Evolutionary conservation across 1,284 basidiomycete species (phyloP), one percentile per base, ranked within the genome.

Genomic region (Apiotrichum veenhuisii): DNA sequence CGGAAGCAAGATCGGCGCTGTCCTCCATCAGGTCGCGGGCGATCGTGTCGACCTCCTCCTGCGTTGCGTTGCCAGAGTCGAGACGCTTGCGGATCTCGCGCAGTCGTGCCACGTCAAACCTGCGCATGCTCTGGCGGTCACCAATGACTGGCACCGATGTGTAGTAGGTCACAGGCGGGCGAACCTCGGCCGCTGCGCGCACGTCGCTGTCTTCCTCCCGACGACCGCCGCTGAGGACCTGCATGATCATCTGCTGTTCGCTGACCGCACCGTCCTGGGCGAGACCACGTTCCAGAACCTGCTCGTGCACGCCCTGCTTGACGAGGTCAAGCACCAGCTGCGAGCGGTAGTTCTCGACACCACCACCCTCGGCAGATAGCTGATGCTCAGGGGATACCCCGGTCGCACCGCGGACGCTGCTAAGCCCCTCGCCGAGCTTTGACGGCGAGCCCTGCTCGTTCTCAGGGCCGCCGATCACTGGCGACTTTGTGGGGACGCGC

Each of bases 241-340:
- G 86, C 87, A 98, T 89, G 63, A 98, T 87, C 85, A 97, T 89
- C 77, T 96, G 92, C 76, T 95, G 89, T 74, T 97, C 87, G 20
- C 86, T 89, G 54, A 89, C 84, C 1, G 84, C 84, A 26, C 87
- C 82, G 34, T 81, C 78, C 30, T 64, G 59, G 14, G 57, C 70
- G 52, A 71, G 50, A 5, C 70, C 66, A 38, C 70, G 71, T 42
- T 74, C 73, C 5, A 58, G 82, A 69, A 64, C 79, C 54, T 72
- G 69, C 52, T 82, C 84, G 70, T 93, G 89, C 57, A 84, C 81
- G n/a, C 91, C 90, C 55, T 86, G 85, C 26, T 84, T 87, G 66
- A 96, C 88, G 83, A 95, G 87, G 71, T 91, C 93, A 36, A 95
- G 80, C 30, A 95, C 82, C 30, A 96, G 79, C 73, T 93, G 94